Evolutionary conservation across 179 eudicot genomes (phyloP), one percentile per base, ranked within the genome.

Genomic region (Drosera spatulata): DNA sequence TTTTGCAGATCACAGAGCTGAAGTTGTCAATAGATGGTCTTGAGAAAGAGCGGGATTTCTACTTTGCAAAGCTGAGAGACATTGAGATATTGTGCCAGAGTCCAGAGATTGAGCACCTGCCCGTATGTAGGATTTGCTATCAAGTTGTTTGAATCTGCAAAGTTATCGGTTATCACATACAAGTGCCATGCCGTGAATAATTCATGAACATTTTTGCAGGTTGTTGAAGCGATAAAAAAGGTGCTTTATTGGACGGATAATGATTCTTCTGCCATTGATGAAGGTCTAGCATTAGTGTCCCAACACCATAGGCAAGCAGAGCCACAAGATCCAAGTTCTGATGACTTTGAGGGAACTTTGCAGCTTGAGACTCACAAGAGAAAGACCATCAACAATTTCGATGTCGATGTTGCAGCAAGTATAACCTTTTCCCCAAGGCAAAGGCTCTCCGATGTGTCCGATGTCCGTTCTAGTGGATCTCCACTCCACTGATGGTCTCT

Each of bases 1-100:
- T 53, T 72, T 13, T 65, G 74, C 85, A 90, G 97, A 83, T 90
- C 59, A 87, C 95, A 3, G 93, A 85, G 69, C 55, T 90, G 77
- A 90, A 90, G 78, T 71, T 90, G 64, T 80, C 89, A 47, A 82
- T 90, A 40, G 95, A 90, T 61, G 75, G 85, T 73, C 88, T 90
- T 11, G 97, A 90, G 78, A 90, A 87, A 69, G 97, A 87, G 64
- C 79, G 95, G 78, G 97, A 90, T 67, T 90, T 85, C 80, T 90
- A 90, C 80, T 90, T 90, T 71, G 80, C 82, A 5, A 90, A 90
- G 77, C 68, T 90, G 67, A 83, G 97, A 75, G 97, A 87, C 55
- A 73, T 90, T 45, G 97, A 90, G 72, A 76, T 90, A 62, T 47
- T 90, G 71, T 87, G 97, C 85, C 97, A 90, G 67, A 75, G 45